Base-by-base conservation (phyloP, 768 basidiomycete species). In the Hypsizygus marmoreus region DNA sequence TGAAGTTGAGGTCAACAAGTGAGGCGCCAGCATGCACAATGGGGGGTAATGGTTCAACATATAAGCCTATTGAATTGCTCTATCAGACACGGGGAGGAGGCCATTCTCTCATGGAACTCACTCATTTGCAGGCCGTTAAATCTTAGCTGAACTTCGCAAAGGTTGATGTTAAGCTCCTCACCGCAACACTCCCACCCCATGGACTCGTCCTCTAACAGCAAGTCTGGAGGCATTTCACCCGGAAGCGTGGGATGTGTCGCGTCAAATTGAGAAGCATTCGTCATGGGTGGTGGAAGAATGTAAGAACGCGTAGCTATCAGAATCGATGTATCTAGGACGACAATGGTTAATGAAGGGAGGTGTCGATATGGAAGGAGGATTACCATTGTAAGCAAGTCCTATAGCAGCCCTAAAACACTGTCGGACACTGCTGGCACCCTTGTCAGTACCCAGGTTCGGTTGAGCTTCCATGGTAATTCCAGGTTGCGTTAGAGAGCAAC, bases 221-320 rank as follows among this genome's bases (percentile, higher is more conserved):
- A 41, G 29, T 56, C 50, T 28, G 62, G 56, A 8, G 60, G 37
- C 19, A 72, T 46, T 20, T 70, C 66, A 1, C 75, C 57, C 2
- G 68, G 55, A 6, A 74, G 49, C 16, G 63, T 63, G 3, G 82
- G 64, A 51, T 77, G 73, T 60, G 81, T 70, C 14, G 75, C 60
- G 41, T 67, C 65, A 45, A 70, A 68, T 4, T 61, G 60, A 26
- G 63, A 44, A 13, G 53, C 48, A 16, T 50, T 50, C 11, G 57
- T 51, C 37, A 54, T 38, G 4, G 53, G 34, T 3, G 61, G 50
- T 10, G 84, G 84, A 37, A 74, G 66, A 30, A 75, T 64, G 49
- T 71, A 71, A 13, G 83, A 80, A 41, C 82, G 77, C 55, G 79
- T 84, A 9, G 87, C 87, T 19, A 89, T 65, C 30, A 87, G 39